Evolutionary conservation across 441 rosid species (phyloP), one percentile per base, ranked within the genome.

Genomic region (Kokia cookei): DNA sequence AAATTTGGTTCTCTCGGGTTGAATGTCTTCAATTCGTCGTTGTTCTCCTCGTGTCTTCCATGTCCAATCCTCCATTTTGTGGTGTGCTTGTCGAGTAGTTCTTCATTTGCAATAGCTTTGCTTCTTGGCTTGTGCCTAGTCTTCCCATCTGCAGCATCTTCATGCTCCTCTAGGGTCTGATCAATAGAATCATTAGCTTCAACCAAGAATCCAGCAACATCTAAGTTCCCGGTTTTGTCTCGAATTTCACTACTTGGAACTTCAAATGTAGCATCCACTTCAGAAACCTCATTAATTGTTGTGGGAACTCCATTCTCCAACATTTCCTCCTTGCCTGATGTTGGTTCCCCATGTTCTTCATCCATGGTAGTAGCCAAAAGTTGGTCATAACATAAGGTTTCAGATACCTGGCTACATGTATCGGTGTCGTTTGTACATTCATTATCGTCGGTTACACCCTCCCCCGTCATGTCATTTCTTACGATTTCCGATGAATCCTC

Each of bases 1-100:
- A 81, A 92, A 75, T 89, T 94, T 14, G 97, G 99, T 59, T 88
- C 96, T 83, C 78, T 84, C 40, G 96, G 99, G 73, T 89, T 94
- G 84, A 94, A 92, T 13, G 65, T 68, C 66, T 75, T 80, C 75
- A 32, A 47, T 40, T 84, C 89, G 73, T 86, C 87, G 0, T 32
- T 66, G 26, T 84, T 84, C 35, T 67, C 77, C 37, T 32, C 7
- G 1, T 65, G 59, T 73, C 71, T 88, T 79, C 71, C 82, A 81
- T 86, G 8, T 73, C 78, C 77, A 57, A 58, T 76, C 65, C 69
- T 82, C 92, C 94, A 85, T 76, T 82, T 85, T 69, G 58, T 37
- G 64, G 71, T 79, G 75, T 70, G 40, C 15, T 65, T 17, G 53
- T 62, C 78, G 5, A 73, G 60, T 50, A 62, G 69, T 71, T 79